A percentile compares a stretch with the other conserved stretches of the same genome.
phyloP scores from a whole-genome alignment of 1,284 basidiomycete genomes.

The Moniliophthora roreri region DNA sequence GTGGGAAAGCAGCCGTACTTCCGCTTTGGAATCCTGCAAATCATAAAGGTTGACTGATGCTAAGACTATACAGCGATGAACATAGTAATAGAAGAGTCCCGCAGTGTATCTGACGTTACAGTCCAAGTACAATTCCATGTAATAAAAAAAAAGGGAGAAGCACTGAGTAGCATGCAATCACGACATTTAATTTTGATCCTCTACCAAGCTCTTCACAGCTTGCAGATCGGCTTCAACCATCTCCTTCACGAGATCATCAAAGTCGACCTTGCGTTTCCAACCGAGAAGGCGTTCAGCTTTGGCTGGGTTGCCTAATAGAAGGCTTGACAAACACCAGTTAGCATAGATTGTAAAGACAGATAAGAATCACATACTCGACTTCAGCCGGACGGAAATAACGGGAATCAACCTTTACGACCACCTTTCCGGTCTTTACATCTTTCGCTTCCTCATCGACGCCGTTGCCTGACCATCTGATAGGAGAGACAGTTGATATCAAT shows the following conservation, averaged over 20 bases:
- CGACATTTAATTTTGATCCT: conserved; percentile 77
- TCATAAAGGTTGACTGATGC: too few relatives aligned
- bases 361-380: conserved; percentile 70
- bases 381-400: conserved; percentile 88
- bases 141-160: too few relatives aligned
- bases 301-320: conserved; percentile 77
- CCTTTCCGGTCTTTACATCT: conserved; percentile 63
- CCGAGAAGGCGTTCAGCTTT: conserved; percentile 85
- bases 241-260: conserved; percentile 81
- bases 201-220: conserved; percentile 67
- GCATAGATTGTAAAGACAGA: not conserved
- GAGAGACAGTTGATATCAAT: conserved; percentile 1
- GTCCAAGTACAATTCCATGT: too few relatives aligned
- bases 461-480: conserved; percentile 67
- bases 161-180: too few relatives aligned
- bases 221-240: conserved; percentile 84
- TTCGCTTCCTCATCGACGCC: conserved; percentile 78
- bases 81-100: too few relatives aligned
- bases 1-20: too few relatives aligned
- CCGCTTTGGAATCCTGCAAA: too few relatives aligned
- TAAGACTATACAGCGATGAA: too few relatives aligned
- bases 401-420: conserved; percentile 79
- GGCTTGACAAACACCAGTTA: conserved; percentile 36
- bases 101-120: too few relatives aligned
- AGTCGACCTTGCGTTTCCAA: conserved; percentile 83